These are phyloP conservation scores for Phytophthora cactorum DNA, from an alignment of 352 stramenopile species.

Conservation along the genomic window DNA sequence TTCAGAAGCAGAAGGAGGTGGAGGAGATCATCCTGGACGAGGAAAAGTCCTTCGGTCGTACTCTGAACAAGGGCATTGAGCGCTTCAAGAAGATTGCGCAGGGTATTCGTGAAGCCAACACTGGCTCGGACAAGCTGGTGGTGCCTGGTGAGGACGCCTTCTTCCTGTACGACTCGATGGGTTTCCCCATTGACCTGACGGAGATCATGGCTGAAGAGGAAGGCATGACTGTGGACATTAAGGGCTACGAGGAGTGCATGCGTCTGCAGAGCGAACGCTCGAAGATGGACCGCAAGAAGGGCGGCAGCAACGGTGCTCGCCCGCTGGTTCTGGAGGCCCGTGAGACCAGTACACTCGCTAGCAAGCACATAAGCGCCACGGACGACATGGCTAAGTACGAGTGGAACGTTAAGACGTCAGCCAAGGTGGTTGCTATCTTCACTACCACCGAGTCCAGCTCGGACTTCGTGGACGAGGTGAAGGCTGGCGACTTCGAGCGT, in stretches of 20 bases:
- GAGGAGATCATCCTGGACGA: constrained; percentile 97
- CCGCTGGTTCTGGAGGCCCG: constrained; percentile 95
- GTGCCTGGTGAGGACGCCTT: constrained; percentile 96
- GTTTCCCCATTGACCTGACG: constrained; percentile 99
- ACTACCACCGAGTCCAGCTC: constrained; percentile 90
- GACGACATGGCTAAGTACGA: constrained; percentile 96
- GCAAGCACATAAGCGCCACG: constrained; percentile 86
- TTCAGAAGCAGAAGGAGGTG: constrained; percentile 90
- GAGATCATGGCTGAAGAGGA: constrained; percentile 97
- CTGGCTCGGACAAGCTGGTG: constrained; percentile 64
- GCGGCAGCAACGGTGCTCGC: constrained; percentile 66
- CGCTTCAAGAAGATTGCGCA: constrained; percentile 91
- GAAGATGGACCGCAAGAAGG: constrained; percentile 91
- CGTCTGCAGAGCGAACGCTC: constrained; percentile 86
- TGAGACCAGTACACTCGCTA: constrained; percentile 91
- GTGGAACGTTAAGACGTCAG: constrained; percentile 83
- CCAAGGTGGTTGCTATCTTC: constrained; percentile 94
- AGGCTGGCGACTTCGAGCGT: constrained; percentile 78
- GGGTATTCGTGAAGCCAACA: constrained; percentile 66
- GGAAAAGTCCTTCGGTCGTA: constrained; percentile 95
- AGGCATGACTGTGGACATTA: constrained; percentile 93
- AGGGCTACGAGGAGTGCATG: constrained; percentile 96
- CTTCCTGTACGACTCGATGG: constrained; percentile 99
- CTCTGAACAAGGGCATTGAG: constrained; percentile 94
- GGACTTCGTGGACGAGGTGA: constrained; percentile 82